phyloP scores from a whole-genome alignment of 2,329 filamentous ascomycete species.

The Fusarium algeriense region DNA sequence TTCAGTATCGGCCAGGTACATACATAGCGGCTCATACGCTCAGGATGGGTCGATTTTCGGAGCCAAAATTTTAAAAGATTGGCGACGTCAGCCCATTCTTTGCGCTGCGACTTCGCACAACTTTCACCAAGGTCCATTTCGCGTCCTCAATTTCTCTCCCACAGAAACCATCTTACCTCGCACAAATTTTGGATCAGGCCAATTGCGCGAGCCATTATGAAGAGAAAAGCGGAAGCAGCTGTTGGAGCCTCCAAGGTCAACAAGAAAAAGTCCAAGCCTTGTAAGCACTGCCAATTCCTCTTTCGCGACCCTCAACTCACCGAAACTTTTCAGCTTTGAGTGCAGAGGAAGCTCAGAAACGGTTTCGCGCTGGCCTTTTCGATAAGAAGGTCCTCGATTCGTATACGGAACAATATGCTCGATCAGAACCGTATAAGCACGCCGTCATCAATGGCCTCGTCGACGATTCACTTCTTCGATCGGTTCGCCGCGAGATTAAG shows the following conservation, averaged over 20 bases:
- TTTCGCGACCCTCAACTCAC: slow-evolving; percentile 32
- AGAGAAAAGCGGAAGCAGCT: slow-evolving; percentile 69
- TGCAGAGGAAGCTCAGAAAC: slow-evolving; percentile 63
- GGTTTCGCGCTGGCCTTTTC: slow-evolving; percentile 77
- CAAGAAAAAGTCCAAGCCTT: slow-evolving; percentile 67
- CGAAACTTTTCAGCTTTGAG: slow-evolving; percentile 56
- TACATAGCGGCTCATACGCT: slow-evolving; percentile 17
- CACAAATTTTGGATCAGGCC: slow-evolving; percentile 13
- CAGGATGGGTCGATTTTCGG: slow-evolving; percentile 47
- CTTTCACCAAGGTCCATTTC: slow-evolving; percentile 4
- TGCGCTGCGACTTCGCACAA: slow-evolving; percentile 29
- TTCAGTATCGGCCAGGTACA: slow-evolving; percentile 15
- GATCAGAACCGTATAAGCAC: slow-evolving; percentile 85
- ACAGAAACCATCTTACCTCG: slow-evolving; percentile 11
- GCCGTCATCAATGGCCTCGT: slow-evolving; percentile 88
- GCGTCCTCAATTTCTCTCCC: slow-evolving; percentile 6
- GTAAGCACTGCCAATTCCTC: slow-evolving; percentile 50
- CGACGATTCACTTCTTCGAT: slow-evolving; percentile 82
- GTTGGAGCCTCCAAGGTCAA: slow-evolving; percentile 57
- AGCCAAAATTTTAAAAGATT: slow-evolving; percentile 41
- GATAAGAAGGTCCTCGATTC: slow-evolving; percentile 66
- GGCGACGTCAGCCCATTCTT: slow-evolving; percentile 49
- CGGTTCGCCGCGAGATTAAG: slow-evolving; percentile 89
- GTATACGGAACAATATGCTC: slow-evolving; percentile 73
- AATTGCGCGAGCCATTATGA: slow-evolving; percentile 57